These are phyloP conservation scores for Pleurotus salmoneostramineus DNA, from an alignment of 768 basidiomycete genomes.

Conservation along the genomic window DNA sequence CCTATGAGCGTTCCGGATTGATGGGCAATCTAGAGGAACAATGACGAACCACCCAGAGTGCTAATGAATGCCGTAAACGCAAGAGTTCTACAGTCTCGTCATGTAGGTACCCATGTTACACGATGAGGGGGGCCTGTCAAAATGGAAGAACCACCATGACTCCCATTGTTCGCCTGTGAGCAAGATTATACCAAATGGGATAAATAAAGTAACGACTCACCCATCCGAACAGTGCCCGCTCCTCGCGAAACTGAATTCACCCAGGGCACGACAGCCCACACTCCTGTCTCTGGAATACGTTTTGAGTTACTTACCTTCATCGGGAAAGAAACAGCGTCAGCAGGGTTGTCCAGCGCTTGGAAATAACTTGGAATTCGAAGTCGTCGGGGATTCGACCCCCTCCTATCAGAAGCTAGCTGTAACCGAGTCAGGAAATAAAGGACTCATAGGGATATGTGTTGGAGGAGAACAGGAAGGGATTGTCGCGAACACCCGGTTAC, in stretches of 20 bases:
- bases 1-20: background rate
- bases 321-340: background rate
- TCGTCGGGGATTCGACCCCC: background rate
- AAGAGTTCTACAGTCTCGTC: background rate
- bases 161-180: conserved; percentile 7
- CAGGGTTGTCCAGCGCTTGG: background rate
- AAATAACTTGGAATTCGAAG: background rate
- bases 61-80: conserved; percentile 5
- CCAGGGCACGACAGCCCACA: background rate
- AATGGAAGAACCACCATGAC: background rate
- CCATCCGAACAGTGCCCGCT: background rate
- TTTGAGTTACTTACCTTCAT: background rate
- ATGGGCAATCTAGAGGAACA: background rate
- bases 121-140: background rate
- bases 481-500: background rate
- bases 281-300: background rate
- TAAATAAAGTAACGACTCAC: background rate
- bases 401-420: background rate
- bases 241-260: background rate
- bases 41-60: background rate
- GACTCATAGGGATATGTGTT: background rate
- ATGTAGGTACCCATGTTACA: background rate
- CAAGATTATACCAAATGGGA: conserved; percentile 1
- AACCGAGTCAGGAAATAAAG: background rate
- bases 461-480: background rate